A percentile compares a stretch with the other conserved stretches of the same genome.
phyloP scores from a whole-genome alignment of 2,329 filamentous ascomycete genomes.

The Emericellopsis atlantica region DNA sequence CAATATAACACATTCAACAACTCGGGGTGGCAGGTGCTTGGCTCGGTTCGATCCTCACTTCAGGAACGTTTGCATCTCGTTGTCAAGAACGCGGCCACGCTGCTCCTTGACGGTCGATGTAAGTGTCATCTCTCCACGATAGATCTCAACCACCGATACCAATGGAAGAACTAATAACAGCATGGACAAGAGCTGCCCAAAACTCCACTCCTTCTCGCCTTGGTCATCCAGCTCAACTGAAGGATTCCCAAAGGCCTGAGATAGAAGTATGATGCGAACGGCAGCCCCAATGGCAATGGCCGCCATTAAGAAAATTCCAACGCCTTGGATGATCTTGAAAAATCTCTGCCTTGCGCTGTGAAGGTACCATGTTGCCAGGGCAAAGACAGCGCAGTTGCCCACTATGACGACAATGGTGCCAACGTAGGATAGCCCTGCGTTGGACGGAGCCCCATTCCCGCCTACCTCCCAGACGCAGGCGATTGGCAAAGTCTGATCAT shows the following conservation, averaged over 20 bases:
- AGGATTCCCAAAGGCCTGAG: slow-evolving; percentile 46
- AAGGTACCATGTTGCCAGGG: slow-evolving; percentile 50
- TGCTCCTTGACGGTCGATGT: slow-evolving; percentile 26
- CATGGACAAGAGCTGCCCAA: slow-evolving; percentile 48
- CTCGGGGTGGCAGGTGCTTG: too few relatives aligned
- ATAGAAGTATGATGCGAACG: slow-evolving; percentile 40
- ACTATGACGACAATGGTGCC: slow-evolving; percentile 51
- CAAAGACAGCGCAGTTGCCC: slow-evolving; percentile 45
- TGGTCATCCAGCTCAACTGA: slow-evolving; percentile 34
- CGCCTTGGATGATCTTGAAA: slow-evolving; percentile 38
- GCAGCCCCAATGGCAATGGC: slow-evolving; percentile 47
- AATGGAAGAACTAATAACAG: slow-evolving; percentile 47
- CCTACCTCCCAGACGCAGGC: slow-evolving; percentile 44
- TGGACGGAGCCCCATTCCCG: slow-evolving; percentile 19
- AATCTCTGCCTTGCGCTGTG: slow-evolving; percentile 40
- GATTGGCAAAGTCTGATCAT: slow-evolving; percentile 41
- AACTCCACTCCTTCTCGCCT: slow-evolving; percentile 47
- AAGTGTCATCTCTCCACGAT: slow-evolving; percentile 33
- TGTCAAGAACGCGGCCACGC: neutral
- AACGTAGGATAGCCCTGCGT: slow-evolving; percentile 34
- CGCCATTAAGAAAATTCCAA: slow-evolving; percentile 40
- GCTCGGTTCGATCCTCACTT: too few relatives aligned
- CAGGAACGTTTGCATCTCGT: neutral
- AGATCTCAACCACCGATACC: slow-evolving; percentile 46
- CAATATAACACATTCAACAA: too few relatives aligned